Evolutionary conservation across 1,284 basidiomycete species (phyloP), one percentile per base, ranked within the genome.

Genomic region (Trametes hirsuta): DNA sequence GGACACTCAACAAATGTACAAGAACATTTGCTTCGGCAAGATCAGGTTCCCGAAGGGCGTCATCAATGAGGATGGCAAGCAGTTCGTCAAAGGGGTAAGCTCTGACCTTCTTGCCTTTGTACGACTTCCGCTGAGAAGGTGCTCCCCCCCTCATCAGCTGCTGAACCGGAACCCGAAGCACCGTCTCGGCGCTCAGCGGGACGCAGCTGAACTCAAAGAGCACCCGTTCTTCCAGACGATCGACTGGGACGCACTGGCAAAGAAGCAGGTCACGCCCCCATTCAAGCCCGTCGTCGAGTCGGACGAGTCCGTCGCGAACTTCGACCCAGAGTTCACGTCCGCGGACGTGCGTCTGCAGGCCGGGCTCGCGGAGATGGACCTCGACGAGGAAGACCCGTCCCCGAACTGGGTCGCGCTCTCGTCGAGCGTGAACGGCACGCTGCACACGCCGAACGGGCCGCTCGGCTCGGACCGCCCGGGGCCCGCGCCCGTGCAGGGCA

Each of bases 1-100:
- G 71, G 97, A 99, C 74, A 98, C 95, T 15, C 97, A 99, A 75
- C 94, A 98, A 77, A 99, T 99, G 97, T 99, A 99, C 82, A 95
- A 95, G 84, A 93, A 97, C 80, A 99, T 99, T 68, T 98, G 95
- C 75, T 95, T 95, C 76, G 97, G 97, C 66, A 99, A 98, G 84
- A 98, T 99, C 74, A 86, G 97, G 65, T 99, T 99, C 81, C 97
- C 97, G 30, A 92, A 95, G 70, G 95, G 93, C 55, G 96, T 98
- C 35, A 98, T 99, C 69, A 90, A 91, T 62, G 97, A 99, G 69
- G 96, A 98, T 60, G 97, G 97, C 56, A 99, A 99, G 80, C 93
- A 97, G 77, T 99, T 99, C 69, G 97, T 99, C 72, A 99, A 99
- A 77, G 95, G 95, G 61, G 94, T 96, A 70, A 79, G 92, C 85